These are phyloP conservation scores for Nemania abortiva DNA, from an alignment of 2,329 filamentous ascomycete genomes.

Conservation along the genomic window DNA sequence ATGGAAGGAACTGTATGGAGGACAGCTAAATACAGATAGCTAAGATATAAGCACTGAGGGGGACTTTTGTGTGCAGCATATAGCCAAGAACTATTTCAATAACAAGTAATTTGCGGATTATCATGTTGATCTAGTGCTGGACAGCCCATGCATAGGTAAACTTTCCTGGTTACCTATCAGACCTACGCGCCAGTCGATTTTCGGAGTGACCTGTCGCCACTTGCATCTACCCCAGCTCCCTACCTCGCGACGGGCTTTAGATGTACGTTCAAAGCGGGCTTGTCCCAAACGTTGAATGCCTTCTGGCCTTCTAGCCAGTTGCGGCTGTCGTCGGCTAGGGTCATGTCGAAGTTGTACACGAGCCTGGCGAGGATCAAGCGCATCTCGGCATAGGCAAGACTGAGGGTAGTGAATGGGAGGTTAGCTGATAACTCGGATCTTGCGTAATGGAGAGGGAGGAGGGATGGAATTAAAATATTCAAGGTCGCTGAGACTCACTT, in stretches of 20 bases:
- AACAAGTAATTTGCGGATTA: too few species aligned
- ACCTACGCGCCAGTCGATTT: not conserved
- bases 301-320: constrained; percentile 50
- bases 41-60: not conserved
- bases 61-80: not conserved
- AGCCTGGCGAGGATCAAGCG: constrained; percentile 55
- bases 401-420: constrained; percentile 31
- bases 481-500: constrained; percentile 50
- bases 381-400: constrained; percentile 58
- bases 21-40: not conserved
- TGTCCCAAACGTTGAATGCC: constrained; percentile 52
- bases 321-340: constrained; percentile 45
- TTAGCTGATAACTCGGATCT: not conserved
- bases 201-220: not conserved
- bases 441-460: not conserved
- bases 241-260: constrained; percentile 38
- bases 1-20: not conserved
- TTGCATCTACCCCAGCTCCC: not conserved
- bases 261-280: constrained; percentile 50
- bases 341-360: constrained; percentile 56
- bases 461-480: not conserved
- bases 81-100: not conserved
- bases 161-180: too few species aligned
- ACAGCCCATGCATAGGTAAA: not conserved
- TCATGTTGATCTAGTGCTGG: too few species aligned